Conservation (phyloP, 805 yeast genomes). For the Wickerhamiella musiphila region DNA sequence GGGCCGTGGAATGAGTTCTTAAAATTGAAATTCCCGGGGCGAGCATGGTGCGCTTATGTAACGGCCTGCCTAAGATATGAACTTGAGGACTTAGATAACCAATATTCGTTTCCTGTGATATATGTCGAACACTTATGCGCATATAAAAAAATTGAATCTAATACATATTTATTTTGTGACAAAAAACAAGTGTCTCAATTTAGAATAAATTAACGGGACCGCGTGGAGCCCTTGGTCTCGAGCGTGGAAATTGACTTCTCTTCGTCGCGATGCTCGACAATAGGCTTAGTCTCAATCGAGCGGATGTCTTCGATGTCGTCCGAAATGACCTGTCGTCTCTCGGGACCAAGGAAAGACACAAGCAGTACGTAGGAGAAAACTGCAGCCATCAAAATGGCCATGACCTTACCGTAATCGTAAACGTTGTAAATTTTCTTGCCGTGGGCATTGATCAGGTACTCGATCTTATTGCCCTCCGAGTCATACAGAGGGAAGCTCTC, state of each 20-base stretch:
- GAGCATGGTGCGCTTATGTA: too few species aligned
- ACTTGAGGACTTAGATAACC: too few species aligned
- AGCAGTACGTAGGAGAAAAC: constrained; percentile 37
- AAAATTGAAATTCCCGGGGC: too few species aligned
- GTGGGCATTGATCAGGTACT: constrained; percentile 24
- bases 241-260: too few species aligned
- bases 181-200: background rate
- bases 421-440: constrained; percentile 20
- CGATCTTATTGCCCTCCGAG: constrained; percentile 18
- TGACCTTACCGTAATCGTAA: constrained; percentile 50
- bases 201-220: too few species aligned
- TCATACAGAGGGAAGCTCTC: constrained; percentile 36
- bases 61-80: too few species aligned
- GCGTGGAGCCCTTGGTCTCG: too few species aligned
- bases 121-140: too few species aligned
- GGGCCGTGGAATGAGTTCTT: too few species aligned
- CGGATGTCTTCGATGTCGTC: background rate
- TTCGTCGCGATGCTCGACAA: background rate
- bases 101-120: too few species aligned
- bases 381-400: constrained; percentile 53
- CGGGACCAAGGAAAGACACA: constrained; percentile 40
- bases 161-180: too few species aligned
- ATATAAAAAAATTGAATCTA: background rate
- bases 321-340: constrained; percentile 13
- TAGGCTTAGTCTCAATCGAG: background rate